phyloP scores from a whole-genome alignment of 805 yeast genomes.

The Saccharomycopsis selenospora region DNA sequence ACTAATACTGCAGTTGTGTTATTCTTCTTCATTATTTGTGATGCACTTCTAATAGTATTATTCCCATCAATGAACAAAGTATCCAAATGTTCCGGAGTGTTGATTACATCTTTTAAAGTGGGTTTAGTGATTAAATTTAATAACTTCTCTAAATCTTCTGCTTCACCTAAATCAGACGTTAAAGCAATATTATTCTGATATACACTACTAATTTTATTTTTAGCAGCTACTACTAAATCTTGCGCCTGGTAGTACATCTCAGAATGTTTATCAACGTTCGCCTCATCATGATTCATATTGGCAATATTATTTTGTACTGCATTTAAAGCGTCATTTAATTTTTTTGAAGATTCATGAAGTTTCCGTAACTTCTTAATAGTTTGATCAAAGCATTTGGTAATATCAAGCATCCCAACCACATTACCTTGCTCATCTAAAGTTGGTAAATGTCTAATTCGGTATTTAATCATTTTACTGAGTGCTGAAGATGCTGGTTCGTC shows the following conservation, averaged over 20 bases:
- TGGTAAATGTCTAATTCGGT: slow-evolving; percentile 38
- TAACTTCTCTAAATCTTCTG: slow-evolving; percentile 32
- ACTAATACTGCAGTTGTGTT: slow-evolving; percentile 37
- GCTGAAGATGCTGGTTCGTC: slow-evolving; percentile 38
- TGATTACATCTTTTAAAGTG: slow-evolving; percentile 28
- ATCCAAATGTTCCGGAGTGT: slow-evolving; percentile 25
- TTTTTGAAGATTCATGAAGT: slow-evolving; percentile 33
- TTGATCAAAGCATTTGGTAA: slow-evolving; percentile 41
- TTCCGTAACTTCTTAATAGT: slow-evolving; percentile 38
- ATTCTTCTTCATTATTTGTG: slow-evolving; percentile 33
- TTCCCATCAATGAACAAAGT: slow-evolving; percentile 34
- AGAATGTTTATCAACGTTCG: slow-evolving; percentile 17
- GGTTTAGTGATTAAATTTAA: slow-evolving; percentile 38
- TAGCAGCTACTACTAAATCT: slow-evolving; percentile 20
- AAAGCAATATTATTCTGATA: slow-evolving; percentile 19
- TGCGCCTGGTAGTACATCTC: slow-evolving; percentile 22
- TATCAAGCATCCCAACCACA: slow-evolving; percentile 39
- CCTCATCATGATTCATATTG: slow-evolving; percentile 19
- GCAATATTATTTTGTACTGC: slow-evolving; percentile 29
- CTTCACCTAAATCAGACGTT: slow-evolving; percentile 7
- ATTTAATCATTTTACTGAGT: slow-evolving; percentile 35
- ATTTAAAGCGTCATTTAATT: slow-evolving; percentile 26
- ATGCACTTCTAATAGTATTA: slow-evolving; percentile 33
- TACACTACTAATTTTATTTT: slow-evolving; percentile 14
- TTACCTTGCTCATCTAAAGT: slow-evolving; percentile 29